Evolutionary conservation across 2,329 filamentous ascomycete species (phyloP).

Genomic region (Zasmidium angulare): DNA sequence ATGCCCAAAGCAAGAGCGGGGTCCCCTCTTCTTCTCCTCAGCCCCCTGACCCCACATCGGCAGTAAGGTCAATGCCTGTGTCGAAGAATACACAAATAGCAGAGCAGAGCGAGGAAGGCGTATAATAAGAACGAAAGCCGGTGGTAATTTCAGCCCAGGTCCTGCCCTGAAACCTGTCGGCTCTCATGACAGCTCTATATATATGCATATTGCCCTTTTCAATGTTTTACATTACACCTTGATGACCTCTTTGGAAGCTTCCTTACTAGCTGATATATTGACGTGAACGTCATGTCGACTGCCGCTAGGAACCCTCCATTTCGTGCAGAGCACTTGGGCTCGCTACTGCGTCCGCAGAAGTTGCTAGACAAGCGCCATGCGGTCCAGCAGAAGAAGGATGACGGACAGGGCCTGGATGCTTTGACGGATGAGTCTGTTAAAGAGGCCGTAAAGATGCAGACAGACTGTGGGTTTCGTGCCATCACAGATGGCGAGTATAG

Average conservation of each 20-base stretch:
- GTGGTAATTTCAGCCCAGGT: background rate
- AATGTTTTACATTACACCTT: constrained; percentile 8
- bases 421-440: constrained; percentile 32
- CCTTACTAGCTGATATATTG: background rate
- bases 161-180: background rate
- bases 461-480: constrained; percentile 29
- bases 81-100: background rate
- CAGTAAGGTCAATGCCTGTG: background rate
- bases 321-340: constrained; percentile 70
- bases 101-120: background rate
- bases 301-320: constrained; percentile 57
- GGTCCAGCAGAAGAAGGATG: constrained; percentile 37
- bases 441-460: constrained; percentile 32
- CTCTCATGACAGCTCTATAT: background rate
- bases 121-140: too few relatives aligned
- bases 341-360: constrained; percentile 63
- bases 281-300: constrained; percentile 15
- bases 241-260: too few relatives aligned
- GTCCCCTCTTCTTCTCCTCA: background rate
- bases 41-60: constrained; percentile 1
- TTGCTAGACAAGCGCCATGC: constrained; percentile 60
- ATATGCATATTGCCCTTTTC: background rate
- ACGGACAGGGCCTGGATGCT: constrained; percentile 21
- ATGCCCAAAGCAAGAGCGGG: background rate
- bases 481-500: constrained; percentile 35